Conservation (phyloP, 331 rosid genomes). For the Arachis monticola region DNA sequence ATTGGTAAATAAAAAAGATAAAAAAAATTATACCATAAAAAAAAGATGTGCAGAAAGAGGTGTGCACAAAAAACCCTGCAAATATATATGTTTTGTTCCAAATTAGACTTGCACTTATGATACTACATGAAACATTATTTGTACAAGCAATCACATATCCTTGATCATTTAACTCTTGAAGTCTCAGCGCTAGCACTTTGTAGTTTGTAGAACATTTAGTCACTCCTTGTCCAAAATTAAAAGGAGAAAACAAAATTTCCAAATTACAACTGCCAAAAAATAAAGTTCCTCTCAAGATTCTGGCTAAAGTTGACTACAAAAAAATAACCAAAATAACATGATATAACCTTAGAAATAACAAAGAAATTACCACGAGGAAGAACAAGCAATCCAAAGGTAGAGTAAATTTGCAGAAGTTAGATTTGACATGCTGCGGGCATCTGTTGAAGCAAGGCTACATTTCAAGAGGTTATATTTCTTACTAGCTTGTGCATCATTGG, state of each 20-base stretch:
- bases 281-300: constrained; percentile 24
- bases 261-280: constrained; percentile 31
- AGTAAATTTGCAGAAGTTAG: constrained; percentile 29
- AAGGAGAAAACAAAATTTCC: not conserved
- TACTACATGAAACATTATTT: constrained; percentile 24
- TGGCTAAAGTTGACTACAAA: constrained; percentile 15
- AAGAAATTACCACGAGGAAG: constrained; percentile 16
- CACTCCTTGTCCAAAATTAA: constrained; percentile 5
- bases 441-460: constrained; percentile 32
- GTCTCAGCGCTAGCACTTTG: constrained; percentile 31
- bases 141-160: constrained; percentile 5
- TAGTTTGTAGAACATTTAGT: constrained; percentile 36
- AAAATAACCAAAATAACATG: constrained; percentile 11
- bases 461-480: constrained; percentile 73
- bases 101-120: not conserved
- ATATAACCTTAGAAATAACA: constrained; percentile 34
- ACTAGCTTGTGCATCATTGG: constrained; percentile 77
- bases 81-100: not conserved
- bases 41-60: too few species aligned
- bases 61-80: too few species aligned
- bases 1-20: too few species aligned
- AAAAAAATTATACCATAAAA: too few species aligned
- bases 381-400: constrained; percentile 32
- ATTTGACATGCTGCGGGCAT: constrained; percentile 11
- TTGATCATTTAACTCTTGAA: constrained; percentile 26